Conservation (phyloP, 805 yeast species). For the Saccharomycopsis lassenensis region DNA sequence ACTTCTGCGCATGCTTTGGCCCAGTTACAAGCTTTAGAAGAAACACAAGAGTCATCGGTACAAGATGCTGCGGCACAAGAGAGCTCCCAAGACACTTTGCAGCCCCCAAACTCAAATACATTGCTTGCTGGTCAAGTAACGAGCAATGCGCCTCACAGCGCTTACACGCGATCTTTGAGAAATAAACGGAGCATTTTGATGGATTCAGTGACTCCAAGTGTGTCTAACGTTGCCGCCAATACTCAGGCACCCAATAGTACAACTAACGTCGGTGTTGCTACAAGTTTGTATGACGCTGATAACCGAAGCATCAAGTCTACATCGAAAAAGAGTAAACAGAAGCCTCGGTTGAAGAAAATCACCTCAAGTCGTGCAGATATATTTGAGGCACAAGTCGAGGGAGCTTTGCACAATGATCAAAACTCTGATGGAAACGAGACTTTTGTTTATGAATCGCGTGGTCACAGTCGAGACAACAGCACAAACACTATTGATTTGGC, state of each 20-base stretch:
- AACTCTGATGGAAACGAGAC: conserved; percentile 88
- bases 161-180: conserved; percentile 15
- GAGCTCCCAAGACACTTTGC: no score
- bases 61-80: no score
- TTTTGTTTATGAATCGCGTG: conserved; percentile 73
- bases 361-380: conserved; percentile 74
- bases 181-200: conserved; percentile 16
- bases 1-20: no score
- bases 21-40: no score
- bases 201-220: conserved; percentile 5
- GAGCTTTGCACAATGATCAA: conserved; percentile 85
- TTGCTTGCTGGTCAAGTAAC: no score
- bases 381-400: conserved; percentile 89
- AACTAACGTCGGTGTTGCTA: conserved; percentile 1
- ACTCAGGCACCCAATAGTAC: neutral
- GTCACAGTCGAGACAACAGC: conserved; percentile 13
- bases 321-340: conserved; percentile 7
- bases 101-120: no score
- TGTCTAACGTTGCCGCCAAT: conserved; percentile 2
- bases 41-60: no score
- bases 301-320: conserved; percentile 12
- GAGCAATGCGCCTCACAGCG: conserved; percentile 3
- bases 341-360: conserved; percentile 29
- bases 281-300: conserved; percentile 9
- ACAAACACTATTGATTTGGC: conserved; percentile 14